Evolutionary conservation across 78 protist genomes (phyloP).

Genomic region (Bodo saltans): DNA sequence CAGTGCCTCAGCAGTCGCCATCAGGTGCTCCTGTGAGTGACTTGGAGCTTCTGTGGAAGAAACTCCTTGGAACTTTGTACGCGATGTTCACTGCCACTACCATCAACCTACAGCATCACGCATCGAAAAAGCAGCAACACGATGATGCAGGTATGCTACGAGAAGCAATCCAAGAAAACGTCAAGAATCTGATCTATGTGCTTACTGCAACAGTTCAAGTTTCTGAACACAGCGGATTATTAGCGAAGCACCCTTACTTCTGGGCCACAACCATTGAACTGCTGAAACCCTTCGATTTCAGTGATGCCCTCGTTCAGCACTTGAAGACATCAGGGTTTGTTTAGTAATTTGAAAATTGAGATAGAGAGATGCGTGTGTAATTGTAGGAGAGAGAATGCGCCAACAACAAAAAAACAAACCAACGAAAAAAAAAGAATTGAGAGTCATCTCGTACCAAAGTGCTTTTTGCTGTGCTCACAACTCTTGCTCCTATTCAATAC

Average conservation of each 20-base stretch:
- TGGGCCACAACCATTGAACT: not conserved
- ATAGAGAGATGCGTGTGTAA: too few species aligned
- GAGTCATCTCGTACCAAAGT: too few species aligned
- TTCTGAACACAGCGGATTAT: not conserved
- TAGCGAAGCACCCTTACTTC: not conserved
- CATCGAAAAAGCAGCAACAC: too few species aligned
- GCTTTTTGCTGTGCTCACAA: too few species aligned
- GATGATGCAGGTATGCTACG: not conserved
- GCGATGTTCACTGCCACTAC: not conserved
- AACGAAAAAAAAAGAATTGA: too few species aligned
- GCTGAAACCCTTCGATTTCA: not conserved
- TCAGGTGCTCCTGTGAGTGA: not conserved
- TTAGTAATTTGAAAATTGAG: too few species aligned
- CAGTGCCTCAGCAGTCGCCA: too few species aligned
- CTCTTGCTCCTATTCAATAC: too few species aligned
- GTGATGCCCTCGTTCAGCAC: not conserved
- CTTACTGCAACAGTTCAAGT: not conserved
- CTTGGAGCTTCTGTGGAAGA: not conserved
- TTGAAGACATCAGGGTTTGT: not conserved
- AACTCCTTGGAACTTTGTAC: not conserved
- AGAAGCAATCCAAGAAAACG: not conserved
- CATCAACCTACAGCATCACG: too few species aligned
- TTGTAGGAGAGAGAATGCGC: too few species aligned
- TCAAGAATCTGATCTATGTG: not conserved
- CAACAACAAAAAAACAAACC: too few species aligned